Conservation (phyloP, 345 rosid genomes). For the Linum usitatissimum region DNA sequence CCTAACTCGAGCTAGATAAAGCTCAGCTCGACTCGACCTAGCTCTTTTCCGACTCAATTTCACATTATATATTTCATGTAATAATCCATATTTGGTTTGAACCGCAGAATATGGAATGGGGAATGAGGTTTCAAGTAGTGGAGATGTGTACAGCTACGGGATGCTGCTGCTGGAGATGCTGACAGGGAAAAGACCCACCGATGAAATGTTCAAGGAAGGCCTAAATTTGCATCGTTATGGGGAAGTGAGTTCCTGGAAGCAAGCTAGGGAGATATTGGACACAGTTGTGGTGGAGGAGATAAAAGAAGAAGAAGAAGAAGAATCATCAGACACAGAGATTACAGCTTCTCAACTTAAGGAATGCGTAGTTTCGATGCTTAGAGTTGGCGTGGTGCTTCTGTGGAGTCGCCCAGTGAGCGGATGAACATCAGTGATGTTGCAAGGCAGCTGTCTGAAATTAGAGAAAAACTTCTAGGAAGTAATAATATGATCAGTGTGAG, state of each 20-base stretch:
- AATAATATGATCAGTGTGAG: not conserved
- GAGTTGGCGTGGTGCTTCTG: slow-evolving; percentile 7
- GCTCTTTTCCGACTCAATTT: not conserved
- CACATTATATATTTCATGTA: too few relatives aligned
- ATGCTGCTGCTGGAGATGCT: slow-evolving; percentile 7
- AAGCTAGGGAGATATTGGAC: not conserved
- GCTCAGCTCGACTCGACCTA: not conserved
- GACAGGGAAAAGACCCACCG: slow-evolving; percentile 13
- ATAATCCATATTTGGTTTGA: too few relatives aligned
- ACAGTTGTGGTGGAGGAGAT: slow-evolving; percentile 9
- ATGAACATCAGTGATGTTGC: slow-evolving; percentile 7
- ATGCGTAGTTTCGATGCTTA: slow-evolving; percentile 4
- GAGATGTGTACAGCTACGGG: slow-evolving; percentile 9
- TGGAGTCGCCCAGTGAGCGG: slow-evolving; percentile 5
- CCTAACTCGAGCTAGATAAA: too few relatives aligned
- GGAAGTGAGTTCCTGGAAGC: not conserved
- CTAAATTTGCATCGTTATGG: slow-evolving; percentile 8
- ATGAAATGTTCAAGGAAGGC: not conserved
- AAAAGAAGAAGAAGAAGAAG: not conserved
- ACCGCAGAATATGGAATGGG: slow-evolving; percentile 14
- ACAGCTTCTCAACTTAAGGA: not conserved
- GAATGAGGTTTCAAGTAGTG: not conserved
- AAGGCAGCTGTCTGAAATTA: not conserved
- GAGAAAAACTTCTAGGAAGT: slow-evolving; percentile 3
- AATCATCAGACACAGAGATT: not conserved